phyloP scores from a whole-genome alignment of 495 filamentous ascomycete species.

The Arthonia radiata region DNA sequence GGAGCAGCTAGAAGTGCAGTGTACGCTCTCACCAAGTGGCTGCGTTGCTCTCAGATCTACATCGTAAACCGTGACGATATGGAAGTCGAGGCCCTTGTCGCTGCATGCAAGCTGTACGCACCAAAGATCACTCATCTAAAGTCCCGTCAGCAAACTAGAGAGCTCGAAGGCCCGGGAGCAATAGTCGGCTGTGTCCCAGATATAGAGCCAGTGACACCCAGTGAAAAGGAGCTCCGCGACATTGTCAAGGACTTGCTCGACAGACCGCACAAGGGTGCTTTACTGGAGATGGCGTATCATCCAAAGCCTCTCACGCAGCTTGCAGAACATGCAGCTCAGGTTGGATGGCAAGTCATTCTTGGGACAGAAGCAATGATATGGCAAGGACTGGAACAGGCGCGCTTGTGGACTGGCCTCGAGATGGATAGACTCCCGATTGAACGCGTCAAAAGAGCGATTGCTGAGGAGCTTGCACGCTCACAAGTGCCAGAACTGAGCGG shows the following conservation, averaged over 20 bases:
- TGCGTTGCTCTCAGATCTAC: slow-evolving; percentile 40
- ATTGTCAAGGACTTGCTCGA: slow-evolving; percentile 31
- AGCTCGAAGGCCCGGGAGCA: slow-evolving; percentile 28
- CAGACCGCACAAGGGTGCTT: slow-evolving; percentile 28
- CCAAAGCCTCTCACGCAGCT: slow-evolving; percentile 41
- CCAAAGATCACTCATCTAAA: slow-evolving; percentile 29
- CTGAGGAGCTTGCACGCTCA: no score
- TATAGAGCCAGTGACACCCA: slow-evolving; percentile 32
- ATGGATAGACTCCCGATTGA: slow-evolving; percentile 28
- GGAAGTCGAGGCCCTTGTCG: slow-evolving; percentile 38
- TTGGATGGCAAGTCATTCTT: slow-evolving; percentile 42
- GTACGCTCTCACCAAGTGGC: slow-evolving; percentile 40
- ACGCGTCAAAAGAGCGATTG: no score
- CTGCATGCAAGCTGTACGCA: slow-evolving; percentile 25
- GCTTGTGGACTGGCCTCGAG: slow-evolving; percentile 30
- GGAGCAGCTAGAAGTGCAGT: slow-evolving; percentile 45
- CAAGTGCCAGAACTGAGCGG: no score
- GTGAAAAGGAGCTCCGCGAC: slow-evolving; percentile 28
- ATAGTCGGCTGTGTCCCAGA: slow-evolving; percentile 47
- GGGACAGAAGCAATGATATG: slow-evolving; percentile 51
- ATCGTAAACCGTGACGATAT: slow-evolving; percentile 37
- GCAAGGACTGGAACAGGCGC: slow-evolving; percentile 42
- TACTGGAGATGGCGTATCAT: slow-evolving; percentile 65
- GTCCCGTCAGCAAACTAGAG: slow-evolving; percentile 26
- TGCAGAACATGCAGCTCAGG: slow-evolving; percentile 24